Percentiles rank a stretch among this genome's conserved stretches.
Conservation (phyloP, 2,329 filamentous ascomycete species). For the Aspergillus tamarii region DNA sequence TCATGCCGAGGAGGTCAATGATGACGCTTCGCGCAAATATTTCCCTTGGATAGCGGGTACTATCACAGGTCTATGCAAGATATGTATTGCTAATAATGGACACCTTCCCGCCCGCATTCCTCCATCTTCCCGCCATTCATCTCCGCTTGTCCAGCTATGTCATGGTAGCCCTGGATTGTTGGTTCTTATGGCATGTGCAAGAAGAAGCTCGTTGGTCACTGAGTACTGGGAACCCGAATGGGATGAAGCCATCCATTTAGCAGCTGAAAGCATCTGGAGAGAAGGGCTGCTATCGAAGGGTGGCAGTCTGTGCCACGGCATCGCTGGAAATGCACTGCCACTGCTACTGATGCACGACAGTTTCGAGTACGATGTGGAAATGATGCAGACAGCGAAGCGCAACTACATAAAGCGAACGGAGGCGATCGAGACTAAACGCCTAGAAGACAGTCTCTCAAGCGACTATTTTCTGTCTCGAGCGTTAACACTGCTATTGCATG, state of each 20-base stretch:
- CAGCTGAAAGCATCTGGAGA: conserved; percentile 43
- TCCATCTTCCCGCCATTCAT: conserved; percentile 20
- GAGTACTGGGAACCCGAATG: conserved; percentile 42
- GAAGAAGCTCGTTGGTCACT: conserved; percentile 32
- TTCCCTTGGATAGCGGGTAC: conserved; percentile 39
- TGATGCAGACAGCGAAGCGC: conserved; percentile 25
- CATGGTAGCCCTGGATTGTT: conserved; percentile 46
- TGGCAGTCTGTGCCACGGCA: conserved; percentile 45
- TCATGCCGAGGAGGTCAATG: conserved; percentile 33
- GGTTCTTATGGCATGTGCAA: conserved; percentile 37
- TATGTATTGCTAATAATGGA: conserved; percentile 39
- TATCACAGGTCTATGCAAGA: conserved; percentile 39
- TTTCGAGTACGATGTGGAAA: conserved; percentile 36
- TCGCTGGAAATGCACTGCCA: conserved; percentile 47
- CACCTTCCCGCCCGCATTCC: conserved; percentile 45
- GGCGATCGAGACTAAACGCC: conserved; percentile 1
- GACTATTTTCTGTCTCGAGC: conserved; percentile 45
- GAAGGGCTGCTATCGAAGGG: conserved; percentile 48
- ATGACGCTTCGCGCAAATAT: conserved; percentile 25
- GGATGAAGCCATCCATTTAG: conserved; percentile 39
- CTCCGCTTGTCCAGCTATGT: conserved; percentile 45
- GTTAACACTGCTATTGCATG: conserved; percentile 42
- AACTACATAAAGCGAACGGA: conserved; percentile 25
- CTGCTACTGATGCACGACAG: conserved; percentile 40
- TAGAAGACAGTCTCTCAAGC: conserved; percentile 25